Percentiles rank a stretch among this genome's conserved stretches.
phyloP scores from a whole-genome alignment of 2,329 filamentous ascomycete species.

The Penicillium hordei region DNA sequence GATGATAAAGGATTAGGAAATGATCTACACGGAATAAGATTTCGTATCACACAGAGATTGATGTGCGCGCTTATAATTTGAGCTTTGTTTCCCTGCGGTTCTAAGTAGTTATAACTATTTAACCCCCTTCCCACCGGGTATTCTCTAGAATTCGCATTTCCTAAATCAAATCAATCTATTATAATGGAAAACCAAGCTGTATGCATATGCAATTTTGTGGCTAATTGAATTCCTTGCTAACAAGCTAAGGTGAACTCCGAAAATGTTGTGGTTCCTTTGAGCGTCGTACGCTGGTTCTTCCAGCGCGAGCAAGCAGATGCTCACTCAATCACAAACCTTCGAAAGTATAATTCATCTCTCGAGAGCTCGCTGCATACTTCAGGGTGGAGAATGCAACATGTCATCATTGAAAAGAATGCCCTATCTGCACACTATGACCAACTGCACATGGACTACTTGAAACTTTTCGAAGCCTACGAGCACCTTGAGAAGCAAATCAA shows the following conservation, averaged over 20 bases:
- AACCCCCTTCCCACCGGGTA: not conserved
- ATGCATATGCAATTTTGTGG: not conserved
- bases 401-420: not conserved
- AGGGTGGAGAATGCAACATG: not conserved
- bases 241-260: not conserved
- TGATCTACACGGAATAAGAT: not conserved
- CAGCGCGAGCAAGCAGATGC: not conserved
- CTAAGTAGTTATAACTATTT: not conserved
- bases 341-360: not conserved
- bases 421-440: not conserved
- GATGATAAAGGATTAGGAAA: not conserved
- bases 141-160: not conserved
- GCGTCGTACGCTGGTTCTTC: not conserved
- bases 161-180: not conserved
- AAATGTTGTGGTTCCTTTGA: not conserved
- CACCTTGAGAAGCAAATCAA: not conserved
- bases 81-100: too few relatives aligned
- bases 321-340: not conserved
- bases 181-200: not conserved
- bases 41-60: not conserved
- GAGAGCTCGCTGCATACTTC: not conserved
- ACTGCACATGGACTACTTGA: not conserved
- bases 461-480: constrained; percentile 1
- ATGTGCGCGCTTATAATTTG: not conserved
- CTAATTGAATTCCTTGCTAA: not conserved